Evolutionary conservation across 164 flowering plant species (phyloP).

Genomic region (Dillenia turbinata): DNA sequence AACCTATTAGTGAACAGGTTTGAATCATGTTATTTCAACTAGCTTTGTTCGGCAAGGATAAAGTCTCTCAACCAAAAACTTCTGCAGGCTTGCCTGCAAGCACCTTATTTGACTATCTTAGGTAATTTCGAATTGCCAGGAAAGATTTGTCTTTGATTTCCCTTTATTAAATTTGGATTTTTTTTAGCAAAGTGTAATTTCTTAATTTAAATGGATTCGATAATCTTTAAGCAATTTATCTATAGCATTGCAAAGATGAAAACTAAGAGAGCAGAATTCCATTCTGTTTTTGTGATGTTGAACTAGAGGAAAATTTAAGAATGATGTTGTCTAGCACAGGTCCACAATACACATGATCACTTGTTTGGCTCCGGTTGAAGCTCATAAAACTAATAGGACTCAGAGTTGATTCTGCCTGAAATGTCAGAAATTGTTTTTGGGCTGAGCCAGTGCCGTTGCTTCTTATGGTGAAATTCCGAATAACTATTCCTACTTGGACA

Average conservation of each 20-base stretch:
- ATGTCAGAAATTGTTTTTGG: slow-evolving; percentile 23
- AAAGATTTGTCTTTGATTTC: no score
- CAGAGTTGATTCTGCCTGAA: slow-evolving; percentile 27
- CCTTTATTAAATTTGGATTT: no score
- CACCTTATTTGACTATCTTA: no score
- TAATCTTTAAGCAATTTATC: not conserved
- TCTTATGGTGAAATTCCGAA: slow-evolving; percentile 27
- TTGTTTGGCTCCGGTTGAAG: slow-evolving; percentile 24
- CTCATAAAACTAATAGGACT: slow-evolving; percentile 35
- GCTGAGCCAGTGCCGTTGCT: slow-evolving; percentile 41
- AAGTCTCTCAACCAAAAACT: no score
- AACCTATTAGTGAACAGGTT: no score
- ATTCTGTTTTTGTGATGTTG: slow-evolving; percentile 2
- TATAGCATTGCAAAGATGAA: slow-evolving; percentile 6
- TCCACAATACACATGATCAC: slow-evolving; percentile 37
- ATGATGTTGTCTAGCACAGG: slow-evolving; percentile 45
- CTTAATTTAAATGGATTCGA: no score
- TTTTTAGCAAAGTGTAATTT: no score
- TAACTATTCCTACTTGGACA: slow-evolving; percentile 33
- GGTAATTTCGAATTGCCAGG: no score
- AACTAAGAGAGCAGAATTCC: slow-evolving; percentile 3
- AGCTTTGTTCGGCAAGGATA: no score
- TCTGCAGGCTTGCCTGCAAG: no score
- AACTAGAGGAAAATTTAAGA: slow-evolving; percentile 24
- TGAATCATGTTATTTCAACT: no score